Conservation (phyloP, 2,329 filamentous ascomycete genomes). For the Claviceps humidiphila region DNA sequence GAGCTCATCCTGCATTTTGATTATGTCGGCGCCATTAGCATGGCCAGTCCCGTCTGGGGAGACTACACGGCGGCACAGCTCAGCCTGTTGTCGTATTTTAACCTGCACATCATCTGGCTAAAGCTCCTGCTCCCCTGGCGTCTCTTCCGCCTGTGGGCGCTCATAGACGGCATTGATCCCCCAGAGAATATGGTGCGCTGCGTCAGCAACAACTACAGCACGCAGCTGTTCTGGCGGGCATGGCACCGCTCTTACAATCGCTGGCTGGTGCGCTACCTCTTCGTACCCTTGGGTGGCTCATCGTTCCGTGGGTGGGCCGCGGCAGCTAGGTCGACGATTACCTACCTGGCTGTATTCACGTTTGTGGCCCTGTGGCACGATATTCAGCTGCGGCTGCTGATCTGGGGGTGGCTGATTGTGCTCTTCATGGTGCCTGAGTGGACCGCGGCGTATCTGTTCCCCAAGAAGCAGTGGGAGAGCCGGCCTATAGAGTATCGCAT, state of each 20-base stretch:
- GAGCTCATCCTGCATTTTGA: constrained; percentile 84
- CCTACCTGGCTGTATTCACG: constrained; percentile 78
- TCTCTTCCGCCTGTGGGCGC: constrained; percentile 94
- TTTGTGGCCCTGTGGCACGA: constrained; percentile 98
- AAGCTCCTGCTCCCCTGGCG: constrained; percentile 95
- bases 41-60: constrained; percentile 65
- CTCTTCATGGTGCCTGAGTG: constrained; percentile 89
- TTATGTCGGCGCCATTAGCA: constrained; percentile 86
- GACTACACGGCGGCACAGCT: constrained; percentile 79
- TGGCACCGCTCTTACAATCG: constrained; percentile 96
- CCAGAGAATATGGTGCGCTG: constrained; percentile 98
- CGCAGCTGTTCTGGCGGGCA: constrained; percentile 82
- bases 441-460: constrained; percentile 58
- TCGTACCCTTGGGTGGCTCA: constrained; percentile 74
- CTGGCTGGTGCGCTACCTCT: constrained; percentile 89
- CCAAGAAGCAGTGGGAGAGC: constrained; percentile 54
- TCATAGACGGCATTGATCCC: constrained; percentile 82
- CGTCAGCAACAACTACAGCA: constrained; percentile 87
- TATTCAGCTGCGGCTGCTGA: constrained; percentile 75
- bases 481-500: constrained; percentile 63
- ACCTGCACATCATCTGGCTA: constrained; percentile 94
- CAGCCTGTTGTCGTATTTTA: constrained; percentile 84
- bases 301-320: constrained; percentile 32
- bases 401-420: constrained; percentile 96
- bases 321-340: constrained; percentile 49